Conservation (phyloP, 1,284 basidiomycete species). For the Boletellus sp. region DNA sequence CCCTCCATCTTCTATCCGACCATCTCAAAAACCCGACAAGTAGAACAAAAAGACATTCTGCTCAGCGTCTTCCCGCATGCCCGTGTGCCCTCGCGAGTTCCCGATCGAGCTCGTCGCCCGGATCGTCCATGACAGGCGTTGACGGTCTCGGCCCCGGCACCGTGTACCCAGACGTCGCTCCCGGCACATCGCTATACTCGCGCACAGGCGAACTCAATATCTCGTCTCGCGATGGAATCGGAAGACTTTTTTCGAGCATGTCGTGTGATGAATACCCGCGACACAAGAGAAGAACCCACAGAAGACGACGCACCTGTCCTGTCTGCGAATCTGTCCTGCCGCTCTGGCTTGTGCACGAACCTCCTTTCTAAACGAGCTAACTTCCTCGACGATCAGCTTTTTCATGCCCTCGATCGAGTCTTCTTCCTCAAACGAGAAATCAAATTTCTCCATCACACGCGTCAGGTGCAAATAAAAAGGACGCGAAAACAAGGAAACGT, state of each 20-base stretch:
- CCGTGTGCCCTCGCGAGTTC: conserved; percentile 72
- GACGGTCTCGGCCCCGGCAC: conserved; percentile 42
- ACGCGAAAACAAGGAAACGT: conserved; percentile 26
- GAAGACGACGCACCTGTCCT: conserved; percentile 56
- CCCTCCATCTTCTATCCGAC: too few species aligned
- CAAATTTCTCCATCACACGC: conserved; percentile 66
- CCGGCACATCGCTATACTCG: conserved; percentile 63
- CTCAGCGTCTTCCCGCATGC: conserved; percentile 40
- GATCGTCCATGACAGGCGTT: conserved; percentile 76
- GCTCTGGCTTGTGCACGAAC: conserved; percentile 77
- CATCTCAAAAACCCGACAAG: too few species aligned
- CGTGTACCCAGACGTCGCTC: conserved; percentile 68
- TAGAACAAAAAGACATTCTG: too few species aligned
- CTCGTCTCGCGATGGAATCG: conserved; percentile 75
- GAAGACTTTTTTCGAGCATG: conserved; percentile 44
- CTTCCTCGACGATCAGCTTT: conserved; percentile 90
- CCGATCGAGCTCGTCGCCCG: conserved; percentile 81
- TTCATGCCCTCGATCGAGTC: conserved; percentile 98
- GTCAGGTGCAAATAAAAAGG: not conserved
- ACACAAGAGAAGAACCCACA: too few species aligned
- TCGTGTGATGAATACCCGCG: too few species aligned
- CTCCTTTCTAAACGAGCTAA: conserved; percentile 82
- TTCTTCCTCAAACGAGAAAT: conserved; percentile 97
- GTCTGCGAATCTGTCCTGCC: conserved; percentile 63
- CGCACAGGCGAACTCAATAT: conserved; percentile 72